These are phyloP conservation scores for Chlorokybus atmophyticus DNA, from an alignment of 139 green algal species.

Conservation along the genomic window DNA sequence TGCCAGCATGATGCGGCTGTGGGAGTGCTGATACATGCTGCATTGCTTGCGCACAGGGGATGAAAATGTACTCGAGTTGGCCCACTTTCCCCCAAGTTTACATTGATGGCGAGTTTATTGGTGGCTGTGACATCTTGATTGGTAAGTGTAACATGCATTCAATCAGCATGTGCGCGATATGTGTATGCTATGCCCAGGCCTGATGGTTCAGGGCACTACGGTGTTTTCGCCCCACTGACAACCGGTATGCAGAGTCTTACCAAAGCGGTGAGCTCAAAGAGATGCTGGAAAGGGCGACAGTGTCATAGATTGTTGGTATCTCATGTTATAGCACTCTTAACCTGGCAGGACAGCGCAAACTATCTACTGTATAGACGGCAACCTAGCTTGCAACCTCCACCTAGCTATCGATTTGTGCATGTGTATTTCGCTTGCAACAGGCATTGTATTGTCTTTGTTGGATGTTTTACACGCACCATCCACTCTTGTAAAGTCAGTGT, in stretches of 20 bases:
- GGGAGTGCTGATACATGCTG: no score
- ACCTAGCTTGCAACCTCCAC: no score
- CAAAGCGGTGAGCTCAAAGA: slow-evolving; percentile 37
- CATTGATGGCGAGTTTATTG: slow-evolving; percentile 88
- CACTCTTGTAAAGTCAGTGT: no score
- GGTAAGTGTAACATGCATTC: slow-evolving; percentile 16
- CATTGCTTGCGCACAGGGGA: no score
- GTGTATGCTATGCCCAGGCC: neutral
- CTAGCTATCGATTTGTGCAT: no score
- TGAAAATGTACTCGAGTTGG: slow-evolving; percentile 53
- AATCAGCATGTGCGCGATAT: neutral
- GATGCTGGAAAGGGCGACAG: slow-evolving; percentile 30
- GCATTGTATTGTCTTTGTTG: no score
- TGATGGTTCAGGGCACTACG: neutral
- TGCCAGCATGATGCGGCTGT: slow-evolving; percentile 46
- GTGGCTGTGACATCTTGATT: slow-evolving; percentile 95
- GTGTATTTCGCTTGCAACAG: no score
- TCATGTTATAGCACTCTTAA: no score
- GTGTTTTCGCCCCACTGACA: slow-evolving; percentile 14
- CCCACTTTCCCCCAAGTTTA: slow-evolving; percentile 91
- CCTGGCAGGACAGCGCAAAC: no score
- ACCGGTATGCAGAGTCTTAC: slow-evolving; percentile 20
- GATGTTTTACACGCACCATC: no score
- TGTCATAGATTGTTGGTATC: no score
- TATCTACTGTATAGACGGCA: no score